Conservation (phyloP, 768 basidiomycete species). For the Glaciozyma antarctica region DNA sequence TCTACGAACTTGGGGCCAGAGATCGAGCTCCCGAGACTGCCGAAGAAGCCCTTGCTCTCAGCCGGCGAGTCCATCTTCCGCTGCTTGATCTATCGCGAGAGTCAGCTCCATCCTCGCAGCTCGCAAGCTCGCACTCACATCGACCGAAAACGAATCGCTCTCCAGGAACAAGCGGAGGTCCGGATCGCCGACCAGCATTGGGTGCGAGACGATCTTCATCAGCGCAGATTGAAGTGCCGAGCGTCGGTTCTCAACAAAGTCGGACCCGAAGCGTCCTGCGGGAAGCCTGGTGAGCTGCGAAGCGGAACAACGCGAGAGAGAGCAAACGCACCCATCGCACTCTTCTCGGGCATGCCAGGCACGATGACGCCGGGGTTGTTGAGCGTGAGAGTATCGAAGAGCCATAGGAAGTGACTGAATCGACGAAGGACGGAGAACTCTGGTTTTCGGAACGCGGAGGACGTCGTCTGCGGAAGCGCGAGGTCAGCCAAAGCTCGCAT, state of each 20-base stretch:
- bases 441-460: slow-evolving; percentile 57
- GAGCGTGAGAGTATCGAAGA: slow-evolving; percentile 72
- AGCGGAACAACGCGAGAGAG: background rate
- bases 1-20: slow-evolving; percentile 71
- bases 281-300: background rate
- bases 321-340: slow-evolving; percentile 52
- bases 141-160: slow-evolving; percentile 78
- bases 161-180: slow-evolving; percentile 87
- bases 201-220: slow-evolving; percentile 85
- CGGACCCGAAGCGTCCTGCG: slow-evolving; percentile 70
- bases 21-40: slow-evolving; percentile 34
- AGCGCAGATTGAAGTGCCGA: slow-evolving; percentile 78
- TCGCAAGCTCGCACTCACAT: slow-evolving; percentile 50
- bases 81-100: slow-evolving; percentile 65
- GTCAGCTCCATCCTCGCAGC: background rate
- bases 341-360: slow-evolving; percentile 93
- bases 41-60: slow-evolving; percentile 49
- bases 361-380: slow-evolving; percentile 98
- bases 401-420: slow-evolving; percentile 95
- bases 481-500: slow-evolving; percentile 4
- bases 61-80: slow-evolving; percentile 65
- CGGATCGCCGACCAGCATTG: slow-evolving; percentile 73
- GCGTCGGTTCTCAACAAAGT: slow-evolving; percentile 79
- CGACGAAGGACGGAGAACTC: slow-evolving; percentile 89
- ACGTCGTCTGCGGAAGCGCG: slow-evolving; percentile 20